Evolutionary conservation across 352 stramenopile species (phyloP), one percentile per base, ranked within the genome.

Genomic region (Phytophthora colocasiae): DNA sequence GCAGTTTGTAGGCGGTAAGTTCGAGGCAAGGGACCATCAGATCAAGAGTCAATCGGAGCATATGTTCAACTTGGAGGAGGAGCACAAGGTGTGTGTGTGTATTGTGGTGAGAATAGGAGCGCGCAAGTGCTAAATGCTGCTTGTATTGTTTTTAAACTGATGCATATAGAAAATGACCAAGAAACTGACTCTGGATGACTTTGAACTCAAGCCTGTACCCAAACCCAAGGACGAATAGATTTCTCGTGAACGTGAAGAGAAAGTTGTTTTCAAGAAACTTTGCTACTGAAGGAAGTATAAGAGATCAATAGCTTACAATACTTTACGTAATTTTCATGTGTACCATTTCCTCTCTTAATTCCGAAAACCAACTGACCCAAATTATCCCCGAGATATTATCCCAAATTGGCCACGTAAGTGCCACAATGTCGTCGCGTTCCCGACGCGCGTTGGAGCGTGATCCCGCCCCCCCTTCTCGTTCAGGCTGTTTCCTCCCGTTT

Each of bases 21-120:
- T 83, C 54, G 88, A 96, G 60, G 83, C 83, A 17, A 77, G 84
- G 63, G 88, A 96, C 57, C 80, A 91, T 56, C 50, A 81, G 55
- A 80, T 96, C 69, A 93, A 95, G 69, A 95, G 86, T 68, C 85
- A 96, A 63, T 90, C 86, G 31, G 80, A 83, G 57, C 86, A 85
- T 15, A 73, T 78, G 26, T 96, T 96, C 54, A 85, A 96, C 48
- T 64, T 96, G 48, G 85, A 94, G 31, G 88, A 96, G 48, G 88
- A 96, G 66, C 81, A 96, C 76, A 91, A 90, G 77, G 88, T 96
- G 57, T 32, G n/a, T n/a, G 69, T 32, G 3, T 19, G 19, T 38
- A 8, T 22, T 53, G 12, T 31, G 34, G 12, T 9, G 24, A 7
- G 26, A 24, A 27, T 34, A 26, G 22, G 12, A 54, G 5, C 8